Conservation (phyloP, 106 monocot species). For the Chionographis japonica region DNA sequence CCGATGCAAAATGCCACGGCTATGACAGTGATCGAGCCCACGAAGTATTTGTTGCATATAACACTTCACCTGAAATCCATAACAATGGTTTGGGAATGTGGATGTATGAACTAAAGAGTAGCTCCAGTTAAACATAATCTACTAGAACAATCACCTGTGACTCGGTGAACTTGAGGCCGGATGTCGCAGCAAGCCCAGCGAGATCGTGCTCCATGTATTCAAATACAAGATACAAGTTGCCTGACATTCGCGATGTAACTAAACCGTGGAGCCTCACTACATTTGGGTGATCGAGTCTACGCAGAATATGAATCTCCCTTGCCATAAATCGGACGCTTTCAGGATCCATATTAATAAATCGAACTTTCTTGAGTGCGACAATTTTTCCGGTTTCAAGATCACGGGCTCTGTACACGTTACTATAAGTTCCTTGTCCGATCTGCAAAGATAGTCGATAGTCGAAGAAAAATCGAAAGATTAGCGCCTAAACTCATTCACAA, state of each 20-base stretch:
- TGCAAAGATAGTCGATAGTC: constrained; percentile 6
- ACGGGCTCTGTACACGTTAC: constrained; percentile 49
- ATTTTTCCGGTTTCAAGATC: constrained; percentile 45
- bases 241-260: constrained; percentile 40
- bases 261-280: constrained; percentile 52
- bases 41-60: constrained; percentile 52
- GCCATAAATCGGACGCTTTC: constrained; percentile 74
- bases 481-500: no score
- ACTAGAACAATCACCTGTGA: constrained; percentile 32
- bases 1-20: constrained; percentile 51
- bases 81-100: background rate
- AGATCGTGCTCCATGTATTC: constrained; percentile 77
- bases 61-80: constrained; percentile 46
- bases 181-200: constrained; percentile 48
- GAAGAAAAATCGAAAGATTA: background rate
- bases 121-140: background rate
- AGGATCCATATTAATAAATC: constrained; percentile 58
- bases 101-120: background rate
- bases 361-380: constrained; percentile 64
- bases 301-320: constrained; percentile 56
- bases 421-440: constrained; percentile 76
- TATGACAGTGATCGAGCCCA: constrained; percentile 60
- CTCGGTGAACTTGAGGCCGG: constrained; percentile 49
- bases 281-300: constrained; percentile 54
- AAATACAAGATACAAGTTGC: constrained; percentile 59